Base-by-base conservation (phyloP, 2,329 filamentous ascomycete genomes). In the Rutstroemia sp. region DNA sequence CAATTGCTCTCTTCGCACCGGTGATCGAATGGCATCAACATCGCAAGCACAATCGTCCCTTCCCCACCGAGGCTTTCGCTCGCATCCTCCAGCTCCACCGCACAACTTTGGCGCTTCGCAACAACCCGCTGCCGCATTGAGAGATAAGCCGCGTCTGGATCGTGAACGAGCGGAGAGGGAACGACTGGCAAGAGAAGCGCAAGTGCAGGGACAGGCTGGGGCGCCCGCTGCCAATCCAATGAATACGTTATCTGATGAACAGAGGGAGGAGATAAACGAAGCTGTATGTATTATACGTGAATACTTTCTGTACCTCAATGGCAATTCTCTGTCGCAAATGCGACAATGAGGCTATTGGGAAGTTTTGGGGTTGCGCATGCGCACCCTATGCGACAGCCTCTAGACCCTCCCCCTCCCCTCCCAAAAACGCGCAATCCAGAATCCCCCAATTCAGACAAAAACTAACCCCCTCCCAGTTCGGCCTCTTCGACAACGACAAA, bases 401-500 rank as follows among this genome's bases (percentile, higher is more conserved):
- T 23, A 44, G 17, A 23, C 21, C 45, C 17, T 48, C 30, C n/a
- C n/a, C 16, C 7, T 23, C 23, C 23, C 23, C 23, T 41, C 25
- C 12, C 25, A 19, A 53, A 14, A n/a, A 51, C 54, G 56, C 38
- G 57, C 10, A 39, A 19, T 7, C 23, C 12, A 56, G 25, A 53
- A 19, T 19, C 19, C 19, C 19, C 19, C 19, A 19, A 19, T 19
- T 19, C 19, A 19, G 19, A 19, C 19, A 19, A 19, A 19, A 16
- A 47, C 30, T 27, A 53, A 27, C 25, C 39, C 21, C 34, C 30
- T 41, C 39, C 44, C 63, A 95, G 88, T 97, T 97, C 73, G 86
- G 86, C 60, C 84, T 97, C 63, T 97, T 99, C 78, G 94, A 97
- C 72, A 87, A 96, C 68, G 92, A 97, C 78, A 92, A 95, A 71